Evolutionary conservation across 1,284 basidiomycete genomes (phyloP).

Genomic region (Sparassis latifolia): DNA sequence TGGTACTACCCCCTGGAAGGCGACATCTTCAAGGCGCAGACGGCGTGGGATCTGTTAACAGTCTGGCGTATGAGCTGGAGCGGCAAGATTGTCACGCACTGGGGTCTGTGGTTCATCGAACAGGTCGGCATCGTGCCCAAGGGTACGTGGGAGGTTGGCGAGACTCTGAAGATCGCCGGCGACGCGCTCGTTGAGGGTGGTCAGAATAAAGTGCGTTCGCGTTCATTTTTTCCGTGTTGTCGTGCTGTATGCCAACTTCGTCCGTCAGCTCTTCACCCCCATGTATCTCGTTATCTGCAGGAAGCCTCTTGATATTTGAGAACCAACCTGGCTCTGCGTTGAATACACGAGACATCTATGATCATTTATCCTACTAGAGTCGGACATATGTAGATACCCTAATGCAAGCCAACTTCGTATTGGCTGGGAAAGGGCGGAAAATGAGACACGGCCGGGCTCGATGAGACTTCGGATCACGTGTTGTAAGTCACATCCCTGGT

Average conservation of each 20-base stretch:
- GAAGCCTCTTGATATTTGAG: constrained; percentile 43
- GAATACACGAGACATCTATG: background rate
- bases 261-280: constrained; percentile 66
- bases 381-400: no score
- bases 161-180: constrained; percentile 81
- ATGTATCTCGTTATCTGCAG: constrained; percentile 70
- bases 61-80: constrained; percentile 88
- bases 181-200: constrained; percentile 83
- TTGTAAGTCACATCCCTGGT: no score
- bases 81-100: constrained; percentile 85
- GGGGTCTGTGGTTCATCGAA: constrained; percentile 75
- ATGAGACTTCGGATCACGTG: no score
- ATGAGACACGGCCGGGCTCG: no score
- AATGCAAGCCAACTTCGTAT: no score
- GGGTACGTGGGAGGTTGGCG: constrained; percentile 90
- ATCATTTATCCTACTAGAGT: no score
- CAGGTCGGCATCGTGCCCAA: constrained; percentile 80
- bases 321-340: background rate
- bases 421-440: no score
- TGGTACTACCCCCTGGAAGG: constrained; percentile 99
- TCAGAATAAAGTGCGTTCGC: constrained; percentile 66
- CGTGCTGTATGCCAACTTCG: background rate
- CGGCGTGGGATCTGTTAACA: constrained; percentile 85
- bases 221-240: background rate
- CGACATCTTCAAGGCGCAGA: constrained; percentile 89